Percentiles rank a stretch among this genome's conserved stretches.
These are phyloP conservation scores for Lipomyces orientalis DNA, from an alignment of 805 yeast genomes.

Conservation along the genomic window DNA sequence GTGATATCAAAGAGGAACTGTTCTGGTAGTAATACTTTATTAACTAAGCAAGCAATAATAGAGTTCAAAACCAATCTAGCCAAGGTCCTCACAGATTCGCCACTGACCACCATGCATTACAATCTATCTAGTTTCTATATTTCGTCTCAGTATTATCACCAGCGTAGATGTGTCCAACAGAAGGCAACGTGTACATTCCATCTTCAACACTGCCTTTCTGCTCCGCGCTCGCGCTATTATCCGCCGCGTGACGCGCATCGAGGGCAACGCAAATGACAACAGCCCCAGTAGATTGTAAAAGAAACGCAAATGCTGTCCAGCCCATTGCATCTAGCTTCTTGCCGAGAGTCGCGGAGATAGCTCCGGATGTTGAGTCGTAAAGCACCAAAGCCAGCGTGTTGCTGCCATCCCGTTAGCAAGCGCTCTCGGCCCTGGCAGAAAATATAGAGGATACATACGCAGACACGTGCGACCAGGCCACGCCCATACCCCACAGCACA, in stretches of 20 bases:
- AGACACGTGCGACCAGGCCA: slow-evolving; percentile 30
- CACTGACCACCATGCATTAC: not conserved
- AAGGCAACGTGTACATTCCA: not conserved
- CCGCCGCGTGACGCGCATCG: slow-evolving; percentile 9
- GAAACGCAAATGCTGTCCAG: slow-evolving; percentile 32
- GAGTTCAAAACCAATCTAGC: not conserved
- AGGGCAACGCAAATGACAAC: slow-evolving; percentile 17
- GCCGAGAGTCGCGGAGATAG: slow-evolving; percentile 25
- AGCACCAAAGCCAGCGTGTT: slow-evolving; percentile 18
- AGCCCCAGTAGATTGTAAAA: slow-evolving; percentile 14
- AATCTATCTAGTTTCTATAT: not conserved
- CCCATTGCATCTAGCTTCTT: slow-evolving; percentile 33
- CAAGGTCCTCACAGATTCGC: not conserved
- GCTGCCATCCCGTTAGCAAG: not conserved
- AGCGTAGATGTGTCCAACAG: slow-evolving; percentile 3
- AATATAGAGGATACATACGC: slow-evolving; percentile 7
- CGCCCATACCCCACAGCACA: slow-evolving; percentile 28
- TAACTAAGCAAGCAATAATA: not conserved
- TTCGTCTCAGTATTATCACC: not conserved
- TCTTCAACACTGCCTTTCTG: slow-evolving; percentile 2
- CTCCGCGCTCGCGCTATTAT: not conserved
- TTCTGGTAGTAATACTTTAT: no score
- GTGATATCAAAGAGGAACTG: no score
- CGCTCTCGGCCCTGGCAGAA: not conserved
- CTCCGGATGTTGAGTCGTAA: slow-evolving; percentile 16